phyloP scores from a whole-genome alignment of 1,284 basidiomycete species.

The Melampsora americana region DNA sequence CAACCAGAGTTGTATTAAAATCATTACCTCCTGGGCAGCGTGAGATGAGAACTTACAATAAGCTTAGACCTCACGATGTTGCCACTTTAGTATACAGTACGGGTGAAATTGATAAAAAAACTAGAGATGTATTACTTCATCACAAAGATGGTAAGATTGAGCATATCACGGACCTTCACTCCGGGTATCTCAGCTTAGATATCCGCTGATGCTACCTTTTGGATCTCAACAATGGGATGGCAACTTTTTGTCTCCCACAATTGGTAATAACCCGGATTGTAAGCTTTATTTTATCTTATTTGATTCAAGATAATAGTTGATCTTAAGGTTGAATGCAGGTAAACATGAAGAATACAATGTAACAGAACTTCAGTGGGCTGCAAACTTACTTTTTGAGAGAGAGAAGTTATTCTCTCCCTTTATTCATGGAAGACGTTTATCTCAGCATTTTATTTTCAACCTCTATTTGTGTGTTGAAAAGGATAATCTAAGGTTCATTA shows the following conservation, averaged over 20 bases:
- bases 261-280: not conserved
- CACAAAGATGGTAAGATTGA: not conserved
- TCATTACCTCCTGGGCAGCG: too few species aligned
- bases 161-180: not conserved
- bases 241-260: too few species aligned
- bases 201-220: conserved; percentile 12
- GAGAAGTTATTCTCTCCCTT: not conserved
- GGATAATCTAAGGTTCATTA: not conserved
- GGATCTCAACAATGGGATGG: conserved; percentile 14
- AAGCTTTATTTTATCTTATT: not conserved
- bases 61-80: too few species aligned
- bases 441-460: not conserved
- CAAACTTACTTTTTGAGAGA: not conserved
- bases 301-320: too few species aligned
- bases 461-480: conserved; percentile 3
- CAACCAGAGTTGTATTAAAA: too few species aligned
- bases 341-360: not conserved
- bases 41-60: too few species aligned
- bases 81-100: too few species aligned
- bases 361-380: conserved; percentile 2
- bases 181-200: not conserved
- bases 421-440: not conserved
- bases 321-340: not conserved
- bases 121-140: too few species aligned
- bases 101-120: too few species aligned